Evolutionary conservation across 2,329 filamentous ascomycete genomes (phyloP).

Genomic region (Beauveria varroae): DNA sequence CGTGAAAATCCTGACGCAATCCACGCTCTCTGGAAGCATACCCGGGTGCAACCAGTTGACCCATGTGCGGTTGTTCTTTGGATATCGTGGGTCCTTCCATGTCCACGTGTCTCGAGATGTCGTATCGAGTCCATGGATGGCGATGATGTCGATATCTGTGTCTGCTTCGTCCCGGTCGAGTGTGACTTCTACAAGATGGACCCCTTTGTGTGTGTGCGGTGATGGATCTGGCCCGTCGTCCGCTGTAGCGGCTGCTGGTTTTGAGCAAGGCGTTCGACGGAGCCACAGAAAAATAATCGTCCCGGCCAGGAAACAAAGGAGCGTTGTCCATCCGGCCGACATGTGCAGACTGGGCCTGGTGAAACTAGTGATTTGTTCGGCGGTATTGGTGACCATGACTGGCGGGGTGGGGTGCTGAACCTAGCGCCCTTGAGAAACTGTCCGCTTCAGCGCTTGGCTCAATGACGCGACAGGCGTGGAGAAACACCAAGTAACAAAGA

Average conservation of each 20-base stretch:
- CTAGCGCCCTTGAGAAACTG: background rate
- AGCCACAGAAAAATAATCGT: background rate
- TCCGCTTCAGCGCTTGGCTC: background rate
- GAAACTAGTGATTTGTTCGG: background rate
- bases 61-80: slow-evolving; percentile 9
- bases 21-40: background rate
- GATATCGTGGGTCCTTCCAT: slow-evolving; percentile 11
- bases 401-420: background rate
- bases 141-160: slow-evolving; percentile 23
- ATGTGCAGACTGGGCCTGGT: background rate
- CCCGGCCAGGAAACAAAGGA: background rate
- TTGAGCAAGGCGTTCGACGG: background rate
- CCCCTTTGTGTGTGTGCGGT: background rate
- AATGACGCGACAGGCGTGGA: background rate
- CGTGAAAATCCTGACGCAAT: background rate
- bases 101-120: slow-evolving; percentile 23
- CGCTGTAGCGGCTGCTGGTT: background rate
- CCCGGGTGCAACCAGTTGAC: background rate
- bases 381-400: background rate
- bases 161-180: background rate
- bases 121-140: slow-evolving; percentile 29
- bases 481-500: background rate
- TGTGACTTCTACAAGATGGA: background rate
- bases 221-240: background rate
- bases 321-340: background rate